A percentile compares a stretch with the other conserved stretches of the same genome.
Evolutionary conservation across 2,329 filamentous ascomycete genomes (phyloP).

Genomic region (Penicillium psychrosexuale): DNA sequence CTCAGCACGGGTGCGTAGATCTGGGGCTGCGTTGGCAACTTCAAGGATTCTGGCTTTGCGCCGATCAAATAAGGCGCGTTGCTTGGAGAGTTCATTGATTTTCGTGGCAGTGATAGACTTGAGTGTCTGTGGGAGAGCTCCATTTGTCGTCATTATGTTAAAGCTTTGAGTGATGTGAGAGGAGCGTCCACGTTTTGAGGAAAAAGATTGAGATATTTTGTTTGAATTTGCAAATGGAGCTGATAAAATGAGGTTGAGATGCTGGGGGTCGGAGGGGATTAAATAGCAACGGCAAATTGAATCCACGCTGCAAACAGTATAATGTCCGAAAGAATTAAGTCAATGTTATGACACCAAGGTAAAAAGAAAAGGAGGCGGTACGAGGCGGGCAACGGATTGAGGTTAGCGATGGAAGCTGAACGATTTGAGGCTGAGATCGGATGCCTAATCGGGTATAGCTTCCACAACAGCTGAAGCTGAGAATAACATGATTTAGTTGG

Average conservation of each 20-base stretch:
- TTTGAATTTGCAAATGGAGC: not conserved
- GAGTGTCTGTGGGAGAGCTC: conserved; percentile 52
- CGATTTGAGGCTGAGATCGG: not conserved
- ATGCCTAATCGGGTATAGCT: not conserved
- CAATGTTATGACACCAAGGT: too few relatives aligned
- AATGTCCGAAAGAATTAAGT: too few relatives aligned
- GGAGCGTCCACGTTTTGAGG: not conserved
- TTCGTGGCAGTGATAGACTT: conserved; percentile 56
- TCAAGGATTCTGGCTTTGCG: conserved; percentile 45
- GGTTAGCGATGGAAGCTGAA: not conserved
- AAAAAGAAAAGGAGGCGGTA: not conserved
- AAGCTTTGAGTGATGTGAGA: not conserved
- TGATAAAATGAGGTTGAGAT: not conserved
- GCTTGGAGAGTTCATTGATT: conserved; percentile 55
- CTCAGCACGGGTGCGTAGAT: conserved; percentile 33
- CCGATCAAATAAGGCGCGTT: conserved; percentile 50
- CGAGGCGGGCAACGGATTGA: not conserved
- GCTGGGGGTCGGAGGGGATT: not conserved
- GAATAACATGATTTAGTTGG: too few relatives aligned
- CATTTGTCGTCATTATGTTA: conserved; percentile 26
- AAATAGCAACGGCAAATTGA: not conserved
- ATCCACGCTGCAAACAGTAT: not conserved
- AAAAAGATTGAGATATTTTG: not conserved
- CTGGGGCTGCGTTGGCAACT: conserved; percentile 27
- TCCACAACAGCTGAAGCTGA: not conserved